A percentile compares a stretch with the other conserved stretches of the same genome.
These are phyloP conservation scores for Petunia axillaris DNA, from an alignment of 257 asterid species.

Conservation along the genomic window DNA sequence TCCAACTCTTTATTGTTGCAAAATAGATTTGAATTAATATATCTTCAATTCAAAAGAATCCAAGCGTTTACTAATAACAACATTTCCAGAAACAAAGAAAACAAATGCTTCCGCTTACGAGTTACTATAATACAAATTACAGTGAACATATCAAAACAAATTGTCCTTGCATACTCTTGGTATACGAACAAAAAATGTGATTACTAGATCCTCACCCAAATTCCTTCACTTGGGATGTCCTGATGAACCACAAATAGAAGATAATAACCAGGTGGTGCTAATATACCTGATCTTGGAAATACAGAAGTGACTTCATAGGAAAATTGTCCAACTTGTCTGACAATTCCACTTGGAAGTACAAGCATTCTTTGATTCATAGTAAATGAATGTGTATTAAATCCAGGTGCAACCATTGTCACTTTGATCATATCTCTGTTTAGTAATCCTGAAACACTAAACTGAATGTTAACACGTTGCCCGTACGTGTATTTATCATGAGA, in stretches of 20 bases:
- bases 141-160: too few species aligned
- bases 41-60: neutral
- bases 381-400: conserved; percentile 48
- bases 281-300: neutral
- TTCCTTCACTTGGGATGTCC: conserved; percentile 46
- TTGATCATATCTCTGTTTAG: conserved; percentile 24
- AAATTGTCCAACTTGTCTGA: conserved; percentile 20
- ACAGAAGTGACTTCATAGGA: conserved; percentile 5
- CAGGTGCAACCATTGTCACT: conserved; percentile 45
- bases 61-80: too few species aligned
- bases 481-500: conserved; percentile 29
- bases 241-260: conserved; percentile 26
- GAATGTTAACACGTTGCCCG: conserved; percentile 13
- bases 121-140: too few species aligned
- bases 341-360: conserved; percentile 19
- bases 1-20: too few species aligned
- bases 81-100: too few species aligned
- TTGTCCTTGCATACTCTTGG: too few species aligned
- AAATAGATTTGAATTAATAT: neutral
- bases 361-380: conserved; percentile 53
- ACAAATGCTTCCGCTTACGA: too few species aligned
- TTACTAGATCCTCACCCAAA: conserved; percentile 47
- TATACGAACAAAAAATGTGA: too few species aligned
- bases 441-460: conserved; percentile 14
- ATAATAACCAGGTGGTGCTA: conserved; percentile 25